Percentiles rank a stretch among this genome's conserved stretches.
These are phyloP conservation scores for Trichoderma pleuroti DNA, from an alignment of 2,329 filamentous ascomycete species.

Conservation along the genomic window DNA sequence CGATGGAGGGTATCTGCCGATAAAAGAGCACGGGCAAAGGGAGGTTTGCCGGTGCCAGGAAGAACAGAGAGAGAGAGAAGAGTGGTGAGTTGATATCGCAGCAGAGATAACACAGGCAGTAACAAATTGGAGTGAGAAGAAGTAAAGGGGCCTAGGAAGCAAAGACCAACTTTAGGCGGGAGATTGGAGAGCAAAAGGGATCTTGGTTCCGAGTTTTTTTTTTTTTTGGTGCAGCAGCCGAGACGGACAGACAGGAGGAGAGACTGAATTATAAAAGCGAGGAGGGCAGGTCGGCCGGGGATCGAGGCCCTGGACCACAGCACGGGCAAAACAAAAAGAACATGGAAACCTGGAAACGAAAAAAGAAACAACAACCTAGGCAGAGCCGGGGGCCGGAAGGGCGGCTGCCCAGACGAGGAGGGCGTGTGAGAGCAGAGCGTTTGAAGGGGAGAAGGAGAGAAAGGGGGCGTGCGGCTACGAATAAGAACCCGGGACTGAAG, in stretches of 20 bases:
- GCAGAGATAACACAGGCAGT: background rate
- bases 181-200: background rate
- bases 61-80: background rate
- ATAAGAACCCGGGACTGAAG: background rate
- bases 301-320: background rate
- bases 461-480: background rate
- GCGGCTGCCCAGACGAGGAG: constrained; percentile 16
- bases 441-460: background rate
- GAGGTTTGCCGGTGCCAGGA: background rate
- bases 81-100: background rate
- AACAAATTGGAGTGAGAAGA: background rate
- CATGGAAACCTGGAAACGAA: background rate
- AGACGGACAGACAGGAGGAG: constrained; percentile 5
- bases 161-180: constrained; percentile 1
- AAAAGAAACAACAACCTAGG: background rate
- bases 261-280: constrained; percentile 16
- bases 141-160: background rate
- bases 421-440: constrained; percentile 1
- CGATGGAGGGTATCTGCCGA: background rate
- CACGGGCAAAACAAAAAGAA: background rate
- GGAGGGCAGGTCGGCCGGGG: constrained; percentile 6
- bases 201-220: background rate
- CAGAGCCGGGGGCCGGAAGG: constrained; percentile 5
- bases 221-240: background rate
- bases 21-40: background rate